phyloP scores from a whole-genome alignment of 257 asterid genomes.

The Solanum rostratum region DNA sequence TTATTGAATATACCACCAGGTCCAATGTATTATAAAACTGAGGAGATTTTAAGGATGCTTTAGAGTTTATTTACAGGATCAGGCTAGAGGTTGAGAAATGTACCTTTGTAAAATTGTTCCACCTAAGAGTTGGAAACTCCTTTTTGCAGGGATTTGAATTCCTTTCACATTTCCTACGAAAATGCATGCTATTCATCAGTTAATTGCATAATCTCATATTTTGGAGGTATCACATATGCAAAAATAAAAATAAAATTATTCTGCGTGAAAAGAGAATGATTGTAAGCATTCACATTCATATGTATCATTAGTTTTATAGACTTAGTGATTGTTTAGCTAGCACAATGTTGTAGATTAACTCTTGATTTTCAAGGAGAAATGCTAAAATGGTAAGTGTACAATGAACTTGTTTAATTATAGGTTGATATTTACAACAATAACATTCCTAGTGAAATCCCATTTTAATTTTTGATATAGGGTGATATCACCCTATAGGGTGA shows the following conservation, averaged over 20 bases:
- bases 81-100: conserved; percentile 81
- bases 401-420: no score
- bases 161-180: conserved; percentile 66
- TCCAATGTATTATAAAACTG: conserved; percentile 67
- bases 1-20: conserved; percentile 56
- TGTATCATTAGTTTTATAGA: background rate
- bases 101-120: conserved; percentile 79
- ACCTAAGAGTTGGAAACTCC: conserved; percentile 76
- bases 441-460: no score
- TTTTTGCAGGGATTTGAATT: conserved; percentile 56
- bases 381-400: background rate
- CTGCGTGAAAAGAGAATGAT: background rate
- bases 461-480: no score
- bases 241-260: no score
- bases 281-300: background rate
- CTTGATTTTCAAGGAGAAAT: background rate
- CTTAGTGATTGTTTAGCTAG: background rate
- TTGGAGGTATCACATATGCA: background rate
- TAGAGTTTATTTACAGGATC: conserved; percentile 76
- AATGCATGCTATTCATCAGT: conserved; percentile 81
- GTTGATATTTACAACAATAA: no score
- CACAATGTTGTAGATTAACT: background rate
- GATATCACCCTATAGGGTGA: no score
- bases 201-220: background rate
- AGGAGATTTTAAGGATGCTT: conserved; percentile 86